phyloP scores from a whole-genome alignment of 2,329 filamentous ascomycete genomes.

The Cladosporium sp. region DNA sequence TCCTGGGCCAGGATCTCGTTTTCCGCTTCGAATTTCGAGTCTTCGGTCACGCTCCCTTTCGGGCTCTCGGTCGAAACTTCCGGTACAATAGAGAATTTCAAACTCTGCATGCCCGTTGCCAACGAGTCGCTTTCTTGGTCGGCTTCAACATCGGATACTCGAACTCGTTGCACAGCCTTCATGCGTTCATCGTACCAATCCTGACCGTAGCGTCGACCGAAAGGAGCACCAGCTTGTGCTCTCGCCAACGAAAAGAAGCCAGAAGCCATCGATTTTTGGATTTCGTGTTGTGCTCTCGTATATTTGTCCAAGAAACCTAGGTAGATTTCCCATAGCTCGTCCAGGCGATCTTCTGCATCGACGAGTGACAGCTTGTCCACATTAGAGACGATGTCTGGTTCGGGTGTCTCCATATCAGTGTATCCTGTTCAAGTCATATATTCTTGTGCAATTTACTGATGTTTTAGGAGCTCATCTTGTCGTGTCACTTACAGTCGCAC shows the following conservation, averaged over 20 bases:
- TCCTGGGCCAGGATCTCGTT: conserved; percentile 14
- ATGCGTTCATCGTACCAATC: conserved; percentile 72
- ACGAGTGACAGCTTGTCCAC: background rate
- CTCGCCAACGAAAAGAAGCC: conserved; percentile 58
- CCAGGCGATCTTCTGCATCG: conserved; percentile 42
- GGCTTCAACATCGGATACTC: background rate
- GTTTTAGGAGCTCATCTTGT: no score
- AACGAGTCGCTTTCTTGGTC: background rate
- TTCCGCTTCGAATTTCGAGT: background rate
- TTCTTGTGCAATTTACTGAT: no score
- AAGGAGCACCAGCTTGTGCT: conserved; percentile 66
- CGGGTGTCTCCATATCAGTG: conserved; percentile 3
- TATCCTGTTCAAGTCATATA: conserved; percentile 1
- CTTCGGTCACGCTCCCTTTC: background rate
- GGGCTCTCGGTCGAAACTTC: background rate
- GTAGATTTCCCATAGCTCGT: conserved; percentile 62
- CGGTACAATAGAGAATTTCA: background rate
- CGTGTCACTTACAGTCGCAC: background rate
- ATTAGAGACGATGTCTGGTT: background rate
- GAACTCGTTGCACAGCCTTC: conserved; percentile 50
- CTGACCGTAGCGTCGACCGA: conserved; percentile 57
- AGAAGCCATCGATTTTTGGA: conserved; percentile 52
- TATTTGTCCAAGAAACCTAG: conserved; percentile 65
- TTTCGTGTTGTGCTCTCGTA: conserved; percentile 52
- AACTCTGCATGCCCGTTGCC: background rate